Percentiles rank a stretch among this genome's conserved stretches.
phyloP scores from a whole-genome alignment of 192 early-diverging fungal species.

The Allomyces macrogynus region DNA sequence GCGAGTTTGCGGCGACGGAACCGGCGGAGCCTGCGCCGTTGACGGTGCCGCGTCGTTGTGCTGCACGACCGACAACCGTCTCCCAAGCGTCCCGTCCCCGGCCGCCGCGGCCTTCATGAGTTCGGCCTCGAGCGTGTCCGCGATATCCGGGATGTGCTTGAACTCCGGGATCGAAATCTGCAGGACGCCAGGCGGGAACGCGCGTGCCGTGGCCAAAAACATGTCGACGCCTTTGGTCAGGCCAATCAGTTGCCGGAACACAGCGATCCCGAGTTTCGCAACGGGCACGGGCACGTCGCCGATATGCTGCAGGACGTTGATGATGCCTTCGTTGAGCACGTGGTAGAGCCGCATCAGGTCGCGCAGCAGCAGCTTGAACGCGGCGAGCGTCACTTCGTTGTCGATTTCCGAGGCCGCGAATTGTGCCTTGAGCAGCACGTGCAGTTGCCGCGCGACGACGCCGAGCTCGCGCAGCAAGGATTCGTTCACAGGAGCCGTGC shows the following conservation, averaged over 20 bases:
- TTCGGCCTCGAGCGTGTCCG: not conserved
- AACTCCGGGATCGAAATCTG: not conserved
- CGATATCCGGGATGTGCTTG: not conserved
- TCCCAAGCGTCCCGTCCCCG: not conserved
- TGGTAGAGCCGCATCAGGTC: constrained; percentile 32
- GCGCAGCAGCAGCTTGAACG: constrained; percentile 22
- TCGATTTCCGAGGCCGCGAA: constrained; percentile 23
- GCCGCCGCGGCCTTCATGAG: not conserved
- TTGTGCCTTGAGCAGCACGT: constrained; percentile 25
- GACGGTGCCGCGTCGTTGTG: too few relatives aligned
- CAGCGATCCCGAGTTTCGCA: not conserved
- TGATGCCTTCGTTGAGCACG: constrained; percentile 30
- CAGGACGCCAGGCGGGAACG: not conserved
- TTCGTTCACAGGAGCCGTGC: constrained; percentile 7
- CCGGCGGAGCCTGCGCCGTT: too few relatives aligned
- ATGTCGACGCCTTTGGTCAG: not conserved
- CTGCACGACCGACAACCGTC: too few relatives aligned
- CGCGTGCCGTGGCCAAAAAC: not conserved
- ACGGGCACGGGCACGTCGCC: not conserved
- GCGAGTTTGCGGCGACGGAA: too few relatives aligned
- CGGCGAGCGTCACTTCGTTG: constrained; percentile 26
- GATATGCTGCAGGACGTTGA: constrained; percentile 23
- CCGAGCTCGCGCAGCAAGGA: constrained; percentile 23
- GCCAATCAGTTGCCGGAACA: not conserved
- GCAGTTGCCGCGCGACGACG: constrained; percentile 23